These are phyloP conservation scores for Fusarium oligoseptatum DNA, from an alignment of 2,329 filamentous ascomycete species.

Conservation along the genomic window DNA sequence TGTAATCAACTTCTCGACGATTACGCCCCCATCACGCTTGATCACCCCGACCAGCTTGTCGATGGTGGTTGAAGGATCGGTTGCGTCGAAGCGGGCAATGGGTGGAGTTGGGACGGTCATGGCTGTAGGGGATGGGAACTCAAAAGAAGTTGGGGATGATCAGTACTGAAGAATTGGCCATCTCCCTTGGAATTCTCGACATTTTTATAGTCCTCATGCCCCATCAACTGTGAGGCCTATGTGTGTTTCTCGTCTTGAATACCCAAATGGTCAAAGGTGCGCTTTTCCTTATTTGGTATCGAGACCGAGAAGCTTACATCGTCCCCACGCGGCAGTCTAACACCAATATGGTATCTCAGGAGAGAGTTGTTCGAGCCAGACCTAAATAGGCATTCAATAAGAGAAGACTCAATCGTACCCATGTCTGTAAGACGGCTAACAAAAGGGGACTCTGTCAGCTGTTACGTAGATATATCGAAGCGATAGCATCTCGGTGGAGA, in stretches of 20 bases:
- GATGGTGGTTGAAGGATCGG: background rate
- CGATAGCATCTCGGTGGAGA: background rate
- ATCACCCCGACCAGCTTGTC: constrained; percentile 10
- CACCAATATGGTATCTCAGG: background rate
- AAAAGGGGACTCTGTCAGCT: background rate
- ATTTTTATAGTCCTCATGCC: background rate
- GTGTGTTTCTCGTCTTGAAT: background rate
- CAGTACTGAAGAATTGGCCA: background rate
- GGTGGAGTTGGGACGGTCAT: background rate
- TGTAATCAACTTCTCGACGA: constrained; percentile 53
- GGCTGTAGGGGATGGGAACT: background rate
- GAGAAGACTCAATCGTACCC: background rate
- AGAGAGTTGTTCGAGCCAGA: background rate
- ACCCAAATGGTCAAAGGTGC: background rate
- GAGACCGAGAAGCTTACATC: background rate
- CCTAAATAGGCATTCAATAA: background rate
- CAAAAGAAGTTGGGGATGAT: background rate
- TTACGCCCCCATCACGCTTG: constrained; percentile 51
- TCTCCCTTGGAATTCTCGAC: background rate
- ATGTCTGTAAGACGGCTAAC: background rate
- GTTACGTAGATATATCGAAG: background rate
- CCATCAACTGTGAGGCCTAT: background rate
- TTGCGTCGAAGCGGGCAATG: background rate
- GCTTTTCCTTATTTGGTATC: background rate
- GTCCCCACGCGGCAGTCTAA: background rate